Base-by-base conservation (phyloP, 164 flowering plant genomes). In the Vitis labrusca region DNA sequence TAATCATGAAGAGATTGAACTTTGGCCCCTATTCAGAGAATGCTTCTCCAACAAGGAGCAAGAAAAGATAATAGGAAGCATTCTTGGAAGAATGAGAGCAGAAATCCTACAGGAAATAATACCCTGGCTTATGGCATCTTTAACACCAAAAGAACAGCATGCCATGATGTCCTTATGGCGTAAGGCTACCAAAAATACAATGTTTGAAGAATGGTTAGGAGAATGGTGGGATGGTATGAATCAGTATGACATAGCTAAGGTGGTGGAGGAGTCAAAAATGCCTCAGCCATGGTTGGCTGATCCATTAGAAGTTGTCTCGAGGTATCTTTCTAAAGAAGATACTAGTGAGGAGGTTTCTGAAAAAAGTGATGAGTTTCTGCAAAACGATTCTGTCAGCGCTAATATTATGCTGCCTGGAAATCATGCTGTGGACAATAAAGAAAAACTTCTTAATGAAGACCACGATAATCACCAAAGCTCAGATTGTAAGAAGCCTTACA, bases 191-290 rank as follows among this genome's bases (percentile, higher is more conserved):
- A 86, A 78, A 67, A 76, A 84, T 71, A 94, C 99, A n/a, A 94
- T 82, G 89, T 94, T 94, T 73, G 79, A 76, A 74, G 91, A 91
- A 65, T 94, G 99, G 99, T 70, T 94, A 63, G 61, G 76, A 47
- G 97, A 92, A 72, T 94, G 99, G 95, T 91, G 91, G 94, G 90
- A 86, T 61, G 93, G 87, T 19, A 64, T 72, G 67, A 65, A 59
- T 17, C 67, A 44, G 14, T 49, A 75, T 73, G 66, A 64, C 50
- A 59, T 67, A 53, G 64, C 71, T 6, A 73, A 65, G 60, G 81
- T 64, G 51, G 72, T 48, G 51, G 80, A 75, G 69, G 78, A 77
- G 68, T 52, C 80, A 17, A 63, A 56, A 63, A 56, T 67, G 65
- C 29, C 65, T 69, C 79, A 78, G 56, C 75, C 82, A 48, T 63